Percentiles rank a stretch among this genome's conserved stretches.
These are phyloP conservation scores for Candida boidinii DNA, from an alignment of 805 yeast species.

Conservation along the genomic window DNA sequence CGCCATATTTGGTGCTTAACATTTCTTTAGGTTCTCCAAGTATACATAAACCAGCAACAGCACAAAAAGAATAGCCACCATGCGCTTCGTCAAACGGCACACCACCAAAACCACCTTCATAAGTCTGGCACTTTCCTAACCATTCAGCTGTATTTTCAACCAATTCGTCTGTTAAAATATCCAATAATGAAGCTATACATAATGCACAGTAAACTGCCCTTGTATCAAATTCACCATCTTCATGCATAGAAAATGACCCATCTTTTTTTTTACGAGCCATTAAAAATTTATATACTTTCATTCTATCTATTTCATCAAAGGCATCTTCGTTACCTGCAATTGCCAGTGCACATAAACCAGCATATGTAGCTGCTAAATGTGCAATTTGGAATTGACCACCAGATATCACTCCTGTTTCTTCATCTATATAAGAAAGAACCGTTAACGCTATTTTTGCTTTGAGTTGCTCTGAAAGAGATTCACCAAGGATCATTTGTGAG, in stretches of 20 bases:
- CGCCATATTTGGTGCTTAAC: conserved; percentile 24
- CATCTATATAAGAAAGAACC: conserved; percentile 22
- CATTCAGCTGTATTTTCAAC: conserved; percentile 45
- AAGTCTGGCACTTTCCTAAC: conserved; percentile 70
- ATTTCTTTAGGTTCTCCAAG: conserved; percentile 30
- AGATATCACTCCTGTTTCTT: conserved; percentile 59
- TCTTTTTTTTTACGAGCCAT: conserved; percentile 49
- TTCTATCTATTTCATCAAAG: conserved; percentile 37
- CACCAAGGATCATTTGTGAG: conserved; percentile 34
- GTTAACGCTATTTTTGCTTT: conserved; percentile 17
- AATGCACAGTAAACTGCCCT: conserved; percentile 85
- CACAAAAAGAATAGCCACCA: conserved; percentile 95
- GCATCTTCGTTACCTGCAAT: conserved; percentile 32
- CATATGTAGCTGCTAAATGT: conserved; percentile 81
- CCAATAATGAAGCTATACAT: conserved; percentile 58
- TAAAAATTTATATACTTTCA: conserved; percentile 54
- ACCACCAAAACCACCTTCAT: conserved; percentile 94
- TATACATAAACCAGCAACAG: conserved; percentile 53
- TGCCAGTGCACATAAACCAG: conserved; percentile 59
- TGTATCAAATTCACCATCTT: conserved; percentile 76
- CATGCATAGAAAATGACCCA: conserved; percentile 74
- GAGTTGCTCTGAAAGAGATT: conserved; percentile 11
- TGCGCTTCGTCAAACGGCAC: conserved; percentile 84
- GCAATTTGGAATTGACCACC: conserved; percentile 82
- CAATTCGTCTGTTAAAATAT: conserved; percentile 55